These are phyloP conservation scores for Corymbia calophylla DNA, from an alignment of 441 rosid species.

Conservation along the genomic window DNA sequence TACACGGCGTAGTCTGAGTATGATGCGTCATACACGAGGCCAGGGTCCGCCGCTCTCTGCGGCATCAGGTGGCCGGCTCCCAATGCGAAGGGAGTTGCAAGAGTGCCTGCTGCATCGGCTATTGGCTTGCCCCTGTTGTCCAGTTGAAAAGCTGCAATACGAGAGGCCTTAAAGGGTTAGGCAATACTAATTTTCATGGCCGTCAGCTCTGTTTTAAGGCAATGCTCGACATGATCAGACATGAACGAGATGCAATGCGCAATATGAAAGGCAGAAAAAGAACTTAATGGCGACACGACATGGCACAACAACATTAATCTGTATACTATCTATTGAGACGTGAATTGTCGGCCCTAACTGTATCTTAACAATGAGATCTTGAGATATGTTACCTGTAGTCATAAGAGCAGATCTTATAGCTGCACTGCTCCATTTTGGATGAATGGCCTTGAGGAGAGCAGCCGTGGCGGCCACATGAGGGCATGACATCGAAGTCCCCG, in stretches of 20 bases:
- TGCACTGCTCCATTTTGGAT: constrained; percentile 74
- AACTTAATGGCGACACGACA: background rate
- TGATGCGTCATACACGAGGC: constrained; percentile 69
- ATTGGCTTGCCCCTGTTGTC: constrained; percentile 43
- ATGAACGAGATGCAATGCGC: background rate
- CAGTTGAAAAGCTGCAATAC: constrained; percentile 32
- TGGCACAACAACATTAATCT: background rate
- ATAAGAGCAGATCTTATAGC: constrained; percentile 80
- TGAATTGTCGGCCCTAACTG: background rate
- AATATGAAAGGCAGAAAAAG: background rate
- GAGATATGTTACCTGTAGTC: constrained; percentile 45
- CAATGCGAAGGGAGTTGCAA: constrained; percentile 43
- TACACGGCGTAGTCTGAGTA: constrained; percentile 42
- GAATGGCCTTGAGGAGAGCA: constrained; percentile 61
- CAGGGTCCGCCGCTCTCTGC: constrained; percentile 59
- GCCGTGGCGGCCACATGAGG: constrained; percentile 75
- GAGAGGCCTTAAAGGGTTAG: background rate
- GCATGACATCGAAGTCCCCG: constrained; percentile 88
- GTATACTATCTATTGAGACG: background rate
- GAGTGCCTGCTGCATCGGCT: constrained; percentile 26
- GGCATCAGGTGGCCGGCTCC: constrained; percentile 74
- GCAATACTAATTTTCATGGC: background rate
- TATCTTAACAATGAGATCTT: background rate
- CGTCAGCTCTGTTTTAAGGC: accelerated
- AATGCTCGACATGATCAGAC: background rate